Evolutionary conservation across 1,284 basidiomycete genomes (phyloP).

Genomic region (Inonotus hispidus): DNA sequence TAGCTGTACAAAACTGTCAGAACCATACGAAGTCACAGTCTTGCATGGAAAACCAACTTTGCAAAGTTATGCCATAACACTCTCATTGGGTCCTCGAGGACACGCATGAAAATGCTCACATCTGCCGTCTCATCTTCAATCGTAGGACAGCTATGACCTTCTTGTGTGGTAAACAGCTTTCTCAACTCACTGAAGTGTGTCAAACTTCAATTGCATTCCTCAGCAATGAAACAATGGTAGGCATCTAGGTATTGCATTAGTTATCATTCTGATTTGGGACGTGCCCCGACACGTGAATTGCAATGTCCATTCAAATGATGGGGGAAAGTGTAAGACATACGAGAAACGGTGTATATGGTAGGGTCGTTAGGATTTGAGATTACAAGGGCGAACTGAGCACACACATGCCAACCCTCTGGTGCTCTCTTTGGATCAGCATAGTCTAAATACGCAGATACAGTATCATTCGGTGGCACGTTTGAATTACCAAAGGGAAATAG

Average conservation of each 20-base stretch:
- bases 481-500: conserved; percentile 98
- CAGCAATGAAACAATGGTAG: conserved; percentile 98
- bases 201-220: conserved; percentile 99
- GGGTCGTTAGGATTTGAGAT: conserved; percentile 96
- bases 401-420: conserved; percentile 99
- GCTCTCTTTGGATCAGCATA: conserved; percentile 97
- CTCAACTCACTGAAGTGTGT: conserved; percentile 98
- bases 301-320: background rate
- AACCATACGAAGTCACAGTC: background rate
- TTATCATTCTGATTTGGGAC: conserved; percentile 15
- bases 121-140: conserved; percentile 95
- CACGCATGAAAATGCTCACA: conserved; percentile 94
- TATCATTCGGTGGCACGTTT: conserved; percentile 98
- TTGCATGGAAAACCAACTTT: conserved; percentile 58
- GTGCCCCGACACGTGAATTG: conserved; percentile 4
- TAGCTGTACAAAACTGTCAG: conserved; percentile 53
- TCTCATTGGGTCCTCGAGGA: conserved; percentile 98
- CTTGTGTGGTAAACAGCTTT: conserved; percentile 85
- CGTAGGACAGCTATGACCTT: conserved; percentile 81
- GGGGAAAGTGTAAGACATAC: conserved; percentile 48
- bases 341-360: conserved; percentile 95
- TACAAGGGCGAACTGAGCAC: conserved; percentile 97
- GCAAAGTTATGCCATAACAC: conserved; percentile 99
- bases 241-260: conserved; percentile 62
- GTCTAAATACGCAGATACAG: conserved; percentile 98